Base-by-base conservation (phyloP, 306 rosid species). In the Glycine latifolia region DNA sequence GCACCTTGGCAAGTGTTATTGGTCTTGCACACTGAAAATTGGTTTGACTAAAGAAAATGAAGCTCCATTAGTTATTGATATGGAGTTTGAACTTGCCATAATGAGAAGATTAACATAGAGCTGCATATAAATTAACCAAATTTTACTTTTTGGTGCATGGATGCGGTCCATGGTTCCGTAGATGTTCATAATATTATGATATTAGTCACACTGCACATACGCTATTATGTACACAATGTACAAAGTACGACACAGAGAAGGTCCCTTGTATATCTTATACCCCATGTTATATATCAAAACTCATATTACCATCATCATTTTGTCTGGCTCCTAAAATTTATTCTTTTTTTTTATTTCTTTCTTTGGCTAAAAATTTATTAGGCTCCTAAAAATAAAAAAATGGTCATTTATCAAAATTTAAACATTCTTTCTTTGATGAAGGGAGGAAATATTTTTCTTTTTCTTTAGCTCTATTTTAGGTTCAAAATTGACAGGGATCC, bases 191-290 rank as follows among this genome's bases (percentile, higher is more conserved):
- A 75, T 8, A 74, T 52, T 52, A 52, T 52, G 11, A 39, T 67
- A 41, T 75, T 67, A 55, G 68, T 76, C 63, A 48, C 70, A 79
- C 9, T 71, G 62, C 43, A 71, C 46, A 71, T 83, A 83, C 11
- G 6, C 3, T 62, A 53, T 47, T 17, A 70, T 63, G 17, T 63
- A 71, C 58, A 60, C 71, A 48, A 58, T n/a, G 52, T 48, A 65
- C 7, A 59, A 77, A 58, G 69, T 85, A 46, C 39, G 50, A 73
- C 15, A 39, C 4, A 46, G 20, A 67, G 67, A 73, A 58, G n/a
- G 52, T 46, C 50, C 7, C 13, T 52, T 61, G 37, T 50, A 53
- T 65, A 1, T 44, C 7, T 47, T 52, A 37, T 43, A 59, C 26
- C 17, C 20, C 43, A 41, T 20, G 41, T 5, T 75, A 75, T 76